Base-by-base conservation (phyloP, 1,284 basidiomycete species). In the Leccinum glutinopallens region DNA sequence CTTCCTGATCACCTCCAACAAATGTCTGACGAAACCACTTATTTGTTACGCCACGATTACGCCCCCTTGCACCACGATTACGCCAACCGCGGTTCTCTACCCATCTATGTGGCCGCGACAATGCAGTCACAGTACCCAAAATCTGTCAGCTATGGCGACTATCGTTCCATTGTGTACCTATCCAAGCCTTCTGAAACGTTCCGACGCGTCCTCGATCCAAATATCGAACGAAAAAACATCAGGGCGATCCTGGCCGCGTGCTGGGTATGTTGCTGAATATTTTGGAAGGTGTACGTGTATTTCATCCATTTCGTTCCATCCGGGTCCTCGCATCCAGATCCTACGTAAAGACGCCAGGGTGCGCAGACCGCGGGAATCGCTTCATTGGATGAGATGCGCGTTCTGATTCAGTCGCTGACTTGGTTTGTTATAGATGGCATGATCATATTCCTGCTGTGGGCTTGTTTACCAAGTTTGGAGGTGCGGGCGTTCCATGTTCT, bases 401-500 rank as follows among this genome's bases (percentile, higher is more conserved):
- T 43, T 46, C 49, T 58, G 54, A 56, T 29, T 13, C 59, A 46
- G 19, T 57, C 46, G 61, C 65, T 66, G 59, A 75, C 57, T 19
- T 61, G 53, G 29, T 57, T 49, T 67, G 32, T 32, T 63, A 59
- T 64, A 89, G 87, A 92, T 75, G 90, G 90, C 12, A 92, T 94
- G 90, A 94, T 95, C 75, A 91, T 94, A 67, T 98, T 98, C 77
- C 96, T 96, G 88, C 90, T 0, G 84, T 87, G 19, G 89, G 90
- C 1, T 84, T 93, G 25, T 98, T 98, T 76, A 80, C 85, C 29
- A 86, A 87, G 66, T 89, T 97, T 57, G 95, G 94, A 1, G 89
- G 93, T 0, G 89, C 92, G 74, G 97, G 97, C 5, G 96, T 98
- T 96, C 94, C 56, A 93, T 98, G 89, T 97, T 96, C 78, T 96